phyloP scores from a whole-genome alignment of 192 early-diverging fungal genomes.

The Coemansia sp. region DNA sequence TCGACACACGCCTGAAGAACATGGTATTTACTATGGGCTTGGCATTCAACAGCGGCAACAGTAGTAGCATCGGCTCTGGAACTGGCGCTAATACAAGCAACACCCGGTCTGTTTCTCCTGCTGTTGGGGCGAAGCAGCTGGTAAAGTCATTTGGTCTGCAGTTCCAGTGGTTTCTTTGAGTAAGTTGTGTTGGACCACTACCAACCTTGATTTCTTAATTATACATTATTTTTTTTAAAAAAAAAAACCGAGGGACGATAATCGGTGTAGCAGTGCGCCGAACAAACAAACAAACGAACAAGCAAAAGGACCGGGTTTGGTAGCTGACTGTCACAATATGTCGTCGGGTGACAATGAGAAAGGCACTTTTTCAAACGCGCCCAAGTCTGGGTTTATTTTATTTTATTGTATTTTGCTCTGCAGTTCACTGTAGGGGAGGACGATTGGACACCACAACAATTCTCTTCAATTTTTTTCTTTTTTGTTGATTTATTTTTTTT shows the following conservation, averaged over 20 bases:
- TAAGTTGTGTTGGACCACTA: no score
- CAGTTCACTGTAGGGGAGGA: background rate
- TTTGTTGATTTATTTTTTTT: background rate
- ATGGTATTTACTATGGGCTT: constrained; percentile 50
- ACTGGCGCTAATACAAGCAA: background rate
- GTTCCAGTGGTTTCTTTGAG: constrained; percentile 49
- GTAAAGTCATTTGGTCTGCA: constrained; percentile 49
- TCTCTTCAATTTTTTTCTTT: background rate
- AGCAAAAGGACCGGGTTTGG: no score
- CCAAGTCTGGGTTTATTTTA: no score
- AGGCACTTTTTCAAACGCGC: no score
- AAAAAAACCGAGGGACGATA: no score
- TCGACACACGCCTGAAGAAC: constrained; percentile 43
- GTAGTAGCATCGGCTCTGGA: background rate
- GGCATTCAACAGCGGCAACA: constrained; percentile 16
- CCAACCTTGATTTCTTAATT: no score
- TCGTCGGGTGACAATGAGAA: no score
- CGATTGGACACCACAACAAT: background rate
- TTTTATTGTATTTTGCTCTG: constrained; percentile 7
- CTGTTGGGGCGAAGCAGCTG: constrained; percentile 21
- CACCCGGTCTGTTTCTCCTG: no score
- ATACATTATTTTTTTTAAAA: no score
- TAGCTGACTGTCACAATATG: no score
- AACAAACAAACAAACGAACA: no score
- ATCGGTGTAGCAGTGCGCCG: no score